Evolutionary conservation across 1,139 yeast genomes (phyloP), one percentile per base, ranked within the genome.

Genomic region (Meyerozyma smithsonii): DNA sequence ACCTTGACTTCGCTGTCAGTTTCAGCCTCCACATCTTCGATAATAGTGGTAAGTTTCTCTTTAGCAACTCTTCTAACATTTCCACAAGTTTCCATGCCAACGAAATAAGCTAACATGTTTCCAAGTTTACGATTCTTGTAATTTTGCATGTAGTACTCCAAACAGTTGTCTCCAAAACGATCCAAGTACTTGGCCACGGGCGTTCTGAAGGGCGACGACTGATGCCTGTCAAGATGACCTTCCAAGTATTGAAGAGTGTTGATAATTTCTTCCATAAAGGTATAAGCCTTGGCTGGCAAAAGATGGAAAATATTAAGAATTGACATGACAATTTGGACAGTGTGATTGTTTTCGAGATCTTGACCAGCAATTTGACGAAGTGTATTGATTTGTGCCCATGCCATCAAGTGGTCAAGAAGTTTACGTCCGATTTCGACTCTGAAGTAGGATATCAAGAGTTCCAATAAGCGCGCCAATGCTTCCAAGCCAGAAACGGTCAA

Each of bases 361-460:
- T 81, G 85, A 20, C 80, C 77, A 0, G 95, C 81, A 39, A 84
- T 75, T 48, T 77, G 77, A 38, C 86, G 77, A 37, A 94, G 64
- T 1, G 86, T 79, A 36, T 78, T 77, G 6, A 95, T 88, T 49
- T 88, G 94, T 0, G 97, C 96, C 96, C 97, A 90, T 0, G 97
- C 96, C 76, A 84, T 86, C 49, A 92, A 69, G 61, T 94, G 98
- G 54, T 94, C 98, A 23, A 94, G 72, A 40, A 94, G 68, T 54
- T 94, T 94, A 42, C 90, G 77, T 25, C 99, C 99, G 49, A 94
- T 92, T 59, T 94, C 99, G 17, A 92, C 97, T 57, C 95, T 84
- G 68, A 94, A 94, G 54, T 94, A 92, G 2, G 95, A 87, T 28
- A 92, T 89, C 50, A 94, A 70, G 19, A 94, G 68, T 54, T 92